Percentiles rank a stretch among this genome's conserved stretches.
These are phyloP conservation scores for Metarhizium sp. DNA, from an alignment of 2,329 filamentous ascomycete species.

Conservation along the genomic window DNA sequence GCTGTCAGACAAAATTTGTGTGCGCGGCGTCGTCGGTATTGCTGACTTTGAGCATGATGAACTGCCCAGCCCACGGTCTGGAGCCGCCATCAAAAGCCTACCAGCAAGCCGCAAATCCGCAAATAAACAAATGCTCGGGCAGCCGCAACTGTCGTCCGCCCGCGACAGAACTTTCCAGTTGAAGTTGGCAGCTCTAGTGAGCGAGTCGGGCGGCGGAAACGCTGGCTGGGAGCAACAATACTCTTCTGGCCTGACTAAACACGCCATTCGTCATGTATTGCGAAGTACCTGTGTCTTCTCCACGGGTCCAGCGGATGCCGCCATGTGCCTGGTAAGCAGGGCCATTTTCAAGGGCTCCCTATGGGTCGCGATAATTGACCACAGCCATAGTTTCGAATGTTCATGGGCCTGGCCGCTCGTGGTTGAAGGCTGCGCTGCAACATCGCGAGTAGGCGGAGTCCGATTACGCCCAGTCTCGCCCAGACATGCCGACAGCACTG, in stretches of 20 bases:
- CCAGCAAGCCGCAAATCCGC: neutral
- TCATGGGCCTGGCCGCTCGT: too few species aligned
- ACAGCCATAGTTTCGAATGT: neutral
- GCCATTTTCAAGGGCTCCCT: neutral
- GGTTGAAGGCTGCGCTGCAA: neutral
- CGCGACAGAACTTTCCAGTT: too few species aligned
- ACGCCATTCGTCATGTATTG: too few species aligned
- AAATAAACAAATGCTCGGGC: neutral
- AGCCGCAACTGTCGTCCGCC: too few species aligned
- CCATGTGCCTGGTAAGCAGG: neutral
- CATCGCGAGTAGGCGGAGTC: neutral
- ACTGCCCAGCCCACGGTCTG: neutral
- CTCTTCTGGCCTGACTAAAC: too few species aligned
- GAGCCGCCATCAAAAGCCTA: neutral
- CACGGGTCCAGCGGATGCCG: too few species aligned
- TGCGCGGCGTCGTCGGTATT: neutral
- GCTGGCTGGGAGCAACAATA: too few species aligned
- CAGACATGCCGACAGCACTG: neutral
- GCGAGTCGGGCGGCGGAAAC: too few species aligned
- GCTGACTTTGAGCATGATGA: neutral
- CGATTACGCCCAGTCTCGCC: neutral
- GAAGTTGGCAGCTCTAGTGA: too few species aligned
- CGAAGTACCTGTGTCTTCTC: too few species aligned
- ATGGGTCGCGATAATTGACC: neutral
- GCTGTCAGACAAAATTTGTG: too few species aligned